A percentile compares a stretch with the other conserved stretches of the same genome.
Evolutionary conservation across 768 basidiomycete species (phyloP).

Genomic region (Trametes sanguinea): DNA sequence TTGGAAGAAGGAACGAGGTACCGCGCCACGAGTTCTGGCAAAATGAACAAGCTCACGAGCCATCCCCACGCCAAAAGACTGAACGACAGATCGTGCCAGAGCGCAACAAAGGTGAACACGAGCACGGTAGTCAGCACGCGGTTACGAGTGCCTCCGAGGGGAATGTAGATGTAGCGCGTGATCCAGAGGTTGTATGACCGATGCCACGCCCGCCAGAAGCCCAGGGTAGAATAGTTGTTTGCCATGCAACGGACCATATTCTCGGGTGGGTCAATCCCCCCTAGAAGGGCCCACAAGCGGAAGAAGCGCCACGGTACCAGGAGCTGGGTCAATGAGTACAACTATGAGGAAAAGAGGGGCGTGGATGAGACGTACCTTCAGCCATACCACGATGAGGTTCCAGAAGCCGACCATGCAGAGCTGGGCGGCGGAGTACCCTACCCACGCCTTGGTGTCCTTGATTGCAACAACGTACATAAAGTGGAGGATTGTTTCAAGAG

Average conservation of each 20-base stretch:
- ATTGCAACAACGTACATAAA: constrained; percentile 97
- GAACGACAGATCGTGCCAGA: constrained; percentile 96
- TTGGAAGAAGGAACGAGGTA: constrained; percentile 61
- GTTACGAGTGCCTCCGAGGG: constrained; percentile 74
- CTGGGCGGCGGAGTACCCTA: constrained; percentile 72
- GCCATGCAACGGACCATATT: constrained; percentile 99
- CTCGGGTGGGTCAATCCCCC: constrained; percentile 92
- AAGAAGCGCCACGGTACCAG: constrained; percentile 97
- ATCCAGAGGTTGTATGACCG: constrained; percentile 96
- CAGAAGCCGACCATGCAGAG: constrained; percentile 94
- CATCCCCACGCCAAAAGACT: constrained; percentile 93
- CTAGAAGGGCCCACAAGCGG: constrained; percentile 86
- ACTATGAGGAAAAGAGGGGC: background rate
- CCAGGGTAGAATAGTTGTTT: constrained; percentile 91
- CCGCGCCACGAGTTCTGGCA: constrained; percentile 76
- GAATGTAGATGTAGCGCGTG: constrained; percentile 91
- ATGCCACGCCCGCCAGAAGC: constrained; percentile 98
- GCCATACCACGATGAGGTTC: constrained; percentile 95
- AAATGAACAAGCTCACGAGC: constrained; percentile 87
- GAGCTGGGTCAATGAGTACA: constrained; percentile 50
- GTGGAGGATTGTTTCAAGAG: constrained; percentile 91
- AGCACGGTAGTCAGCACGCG: constrained; percentile 65
- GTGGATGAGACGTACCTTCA: constrained; percentile 68
- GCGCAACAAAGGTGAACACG: constrained; percentile 93
- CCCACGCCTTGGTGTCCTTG: constrained; percentile 86